Percentiles rank a stretch among this genome's conserved stretches.
phyloP scores from a whole-genome alignment of 495 filamentous ascomycete genomes.

The Hypoxylon lienhwacheense region DNA sequence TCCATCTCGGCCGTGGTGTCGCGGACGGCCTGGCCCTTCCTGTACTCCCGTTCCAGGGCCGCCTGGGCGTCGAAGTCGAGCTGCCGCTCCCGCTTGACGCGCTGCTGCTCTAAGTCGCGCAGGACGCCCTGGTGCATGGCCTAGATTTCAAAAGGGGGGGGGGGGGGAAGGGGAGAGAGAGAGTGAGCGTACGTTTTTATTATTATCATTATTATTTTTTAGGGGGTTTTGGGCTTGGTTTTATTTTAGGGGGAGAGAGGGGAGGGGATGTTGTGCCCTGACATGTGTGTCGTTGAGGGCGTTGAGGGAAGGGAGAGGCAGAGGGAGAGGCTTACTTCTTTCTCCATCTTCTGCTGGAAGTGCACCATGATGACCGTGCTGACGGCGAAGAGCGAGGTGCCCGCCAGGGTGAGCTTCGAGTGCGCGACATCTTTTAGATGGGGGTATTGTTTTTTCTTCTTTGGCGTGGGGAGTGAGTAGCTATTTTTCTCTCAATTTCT shows the following conservation, averaged over 20 bases:
- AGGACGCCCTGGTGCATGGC: constrained; percentile 96
- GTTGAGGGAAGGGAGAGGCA: too few relatives aligned
- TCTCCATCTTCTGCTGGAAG: constrained; percentile 81
- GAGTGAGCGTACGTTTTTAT: background rate
- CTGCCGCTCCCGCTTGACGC: constrained; percentile 81
- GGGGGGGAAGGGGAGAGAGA: too few relatives aligned
- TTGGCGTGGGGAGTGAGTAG: too few relatives aligned
- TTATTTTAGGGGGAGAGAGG: too few relatives aligned
- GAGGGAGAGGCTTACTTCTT: constrained; percentile 61
- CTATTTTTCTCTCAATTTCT: too few relatives aligned
- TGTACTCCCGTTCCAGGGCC: constrained; percentile 83
- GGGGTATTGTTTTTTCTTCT: too few relatives aligned
- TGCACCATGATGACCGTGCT: constrained; percentile 86
- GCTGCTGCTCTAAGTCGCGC: constrained; percentile 92
- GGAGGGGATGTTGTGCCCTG: too few relatives aligned
- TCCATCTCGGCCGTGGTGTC: constrained; percentile 40
- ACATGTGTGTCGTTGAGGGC: too few relatives aligned
- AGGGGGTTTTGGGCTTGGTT: too few relatives aligned
- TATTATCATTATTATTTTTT: too few relatives aligned
- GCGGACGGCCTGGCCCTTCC: constrained; percentile 71
- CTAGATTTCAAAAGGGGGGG: too few relatives aligned
- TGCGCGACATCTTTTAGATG: constrained; percentile 87
- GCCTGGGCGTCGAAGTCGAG: constrained; percentile 93
- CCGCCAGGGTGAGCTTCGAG: constrained; percentile 83
- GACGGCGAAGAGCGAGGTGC: constrained; percentile 73